phyloP scores from a whole-genome alignment of 73 alveolate genomes.

The Paramecium sexaurelia region DNA sequence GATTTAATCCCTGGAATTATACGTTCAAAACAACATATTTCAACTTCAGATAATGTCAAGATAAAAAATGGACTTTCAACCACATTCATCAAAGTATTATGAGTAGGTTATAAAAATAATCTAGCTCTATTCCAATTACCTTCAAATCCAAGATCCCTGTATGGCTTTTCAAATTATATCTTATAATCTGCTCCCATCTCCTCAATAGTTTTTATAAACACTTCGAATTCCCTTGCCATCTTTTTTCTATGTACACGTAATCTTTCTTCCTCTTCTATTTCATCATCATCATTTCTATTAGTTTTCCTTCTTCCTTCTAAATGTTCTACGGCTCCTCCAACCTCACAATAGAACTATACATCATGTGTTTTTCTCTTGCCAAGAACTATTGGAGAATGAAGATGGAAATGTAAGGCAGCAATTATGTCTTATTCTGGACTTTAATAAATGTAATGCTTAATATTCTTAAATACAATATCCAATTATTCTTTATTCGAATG shows the following conservation, averaged over 20 bases:
- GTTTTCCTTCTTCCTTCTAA: slow-evolving; percentile 80
- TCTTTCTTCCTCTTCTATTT: slow-evolving; percentile 94
- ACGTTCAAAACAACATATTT: slow-evolving; percentile 92
- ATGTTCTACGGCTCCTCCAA: slow-evolving; percentile 94
- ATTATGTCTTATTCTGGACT: slow-evolving; percentile 93
- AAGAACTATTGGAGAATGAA: slow-evolving; percentile 83
- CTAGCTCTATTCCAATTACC: slow-evolving; percentile 93
- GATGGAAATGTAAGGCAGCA: slow-evolving; percentile 92
- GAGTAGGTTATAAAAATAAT: slow-evolving; percentile 87
- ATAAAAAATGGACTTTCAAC: slow-evolving; percentile 95
- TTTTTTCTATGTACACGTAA: slow-evolving; percentile 83
- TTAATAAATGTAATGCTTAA: slow-evolving; percentile 93
- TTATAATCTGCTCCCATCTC: slow-evolving; percentile 68
- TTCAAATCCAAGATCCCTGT: slow-evolving; percentile 83
- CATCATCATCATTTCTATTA: slow-evolving; percentile 89
- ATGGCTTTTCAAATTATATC: slow-evolving; percentile 87
- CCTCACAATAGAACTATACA: slow-evolving; percentile 93
- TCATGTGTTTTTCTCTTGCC: slow-evolving; percentile 91
- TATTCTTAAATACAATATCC: slow-evolving; percentile 88
- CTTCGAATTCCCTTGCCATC: slow-evolving; percentile 85
- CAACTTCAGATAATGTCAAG: slow-evolving; percentile 90
- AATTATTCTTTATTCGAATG: slow-evolving; percentile 85
- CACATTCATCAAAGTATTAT: slow-evolving; percentile 85
- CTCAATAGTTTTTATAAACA: slow-evolving; percentile 82
- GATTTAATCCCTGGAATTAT: slow-evolving; percentile 88